Conservation (phyloP, 1,139 yeast genomes). For the Pichia terricola region DNA sequence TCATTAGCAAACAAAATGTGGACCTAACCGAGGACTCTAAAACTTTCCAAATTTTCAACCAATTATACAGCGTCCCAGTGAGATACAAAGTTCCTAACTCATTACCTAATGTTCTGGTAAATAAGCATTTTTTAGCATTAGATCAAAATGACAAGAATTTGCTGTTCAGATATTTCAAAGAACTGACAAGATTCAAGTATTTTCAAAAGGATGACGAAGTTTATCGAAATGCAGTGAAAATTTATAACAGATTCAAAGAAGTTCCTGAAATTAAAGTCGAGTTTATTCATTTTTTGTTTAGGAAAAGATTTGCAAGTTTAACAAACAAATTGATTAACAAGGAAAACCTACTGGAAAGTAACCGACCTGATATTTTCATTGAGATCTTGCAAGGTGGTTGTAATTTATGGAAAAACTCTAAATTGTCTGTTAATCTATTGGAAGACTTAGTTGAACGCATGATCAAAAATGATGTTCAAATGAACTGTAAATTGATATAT, state of each 20-base stretch:
- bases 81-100: background rate
- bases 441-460: background rate
- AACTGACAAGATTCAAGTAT: background rate
- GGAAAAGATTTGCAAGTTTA: background rate
- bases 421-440: background rate
- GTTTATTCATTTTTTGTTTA: background rate
- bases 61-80: background rate
- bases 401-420: background rate
- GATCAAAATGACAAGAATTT: background rate
- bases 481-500: slow-evolving; percentile 4
- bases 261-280: background rate
- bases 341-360: background rate
- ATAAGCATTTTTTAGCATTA: background rate
- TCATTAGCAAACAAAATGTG: background rate
- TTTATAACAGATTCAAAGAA: too few species aligned
- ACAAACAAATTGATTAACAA: background rate
- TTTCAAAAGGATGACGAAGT: background rate
- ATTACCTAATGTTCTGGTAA: background rate
- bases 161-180: background rate
- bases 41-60: background rate
- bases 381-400: background rate
- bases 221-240: background rate
- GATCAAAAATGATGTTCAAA: slow-evolving; percentile 1
- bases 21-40: background rate
- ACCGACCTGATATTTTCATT: background rate